These are phyloP conservation scores for Aurantiochytrium sp. DNA, from an alignment of 108 stramenopile genomes.

Conservation along the genomic window DNA sequence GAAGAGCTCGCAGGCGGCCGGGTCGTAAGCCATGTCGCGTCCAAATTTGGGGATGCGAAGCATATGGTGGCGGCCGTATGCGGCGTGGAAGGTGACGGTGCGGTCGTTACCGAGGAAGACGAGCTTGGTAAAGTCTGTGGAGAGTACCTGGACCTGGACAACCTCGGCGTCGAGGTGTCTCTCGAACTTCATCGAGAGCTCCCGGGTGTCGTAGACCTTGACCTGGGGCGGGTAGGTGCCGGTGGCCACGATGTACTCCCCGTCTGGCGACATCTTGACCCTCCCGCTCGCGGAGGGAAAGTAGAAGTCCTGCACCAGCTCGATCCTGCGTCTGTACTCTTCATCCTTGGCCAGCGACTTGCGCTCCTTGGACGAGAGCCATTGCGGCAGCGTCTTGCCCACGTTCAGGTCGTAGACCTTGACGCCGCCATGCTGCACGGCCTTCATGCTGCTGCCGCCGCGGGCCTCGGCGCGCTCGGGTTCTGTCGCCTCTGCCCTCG, in stretches of 20 bases:
- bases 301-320: slow-evolving; percentile 95
- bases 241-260: slow-evolving; percentile 76
- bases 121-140: slow-evolving; percentile 90
- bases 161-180: slow-evolving; percentile 85
- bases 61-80: slow-evolving; percentile 85
- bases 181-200: slow-evolving; percentile 97
- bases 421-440: slow-evolving; percentile 73
- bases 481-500: too few species aligned
- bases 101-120: slow-evolving; percentile 85
- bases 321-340: slow-evolving; percentile 80
- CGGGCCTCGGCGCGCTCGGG: neutral
- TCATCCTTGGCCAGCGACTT: slow-evolving; percentile 83
- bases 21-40: slow-evolving; percentile 85
- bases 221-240: slow-evolving; percentile 92
- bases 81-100: slow-evolving; percentile 89
- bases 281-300: slow-evolving; percentile 75
- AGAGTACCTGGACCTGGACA: slow-evolving; percentile 75
- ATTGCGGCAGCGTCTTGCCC: slow-evolving; percentile 84
- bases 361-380: slow-evolving; percentile 86
- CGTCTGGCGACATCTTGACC: slow-evolving; percentile 75
- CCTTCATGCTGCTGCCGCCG: slow-evolving; percentile 63
- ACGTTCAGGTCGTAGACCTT: slow-evolving; percentile 82
- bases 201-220: slow-evolving; percentile 84
- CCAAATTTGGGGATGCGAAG: slow-evolving; percentile 91
- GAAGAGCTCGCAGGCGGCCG: slow-evolving; percentile 77